A percentile compares a stretch with the other conserved stretches of the same genome.
Evolutionary conservation across 306 rosid genomes (phyloP).

Genomic region (Dryas alaskensis): DNA sequence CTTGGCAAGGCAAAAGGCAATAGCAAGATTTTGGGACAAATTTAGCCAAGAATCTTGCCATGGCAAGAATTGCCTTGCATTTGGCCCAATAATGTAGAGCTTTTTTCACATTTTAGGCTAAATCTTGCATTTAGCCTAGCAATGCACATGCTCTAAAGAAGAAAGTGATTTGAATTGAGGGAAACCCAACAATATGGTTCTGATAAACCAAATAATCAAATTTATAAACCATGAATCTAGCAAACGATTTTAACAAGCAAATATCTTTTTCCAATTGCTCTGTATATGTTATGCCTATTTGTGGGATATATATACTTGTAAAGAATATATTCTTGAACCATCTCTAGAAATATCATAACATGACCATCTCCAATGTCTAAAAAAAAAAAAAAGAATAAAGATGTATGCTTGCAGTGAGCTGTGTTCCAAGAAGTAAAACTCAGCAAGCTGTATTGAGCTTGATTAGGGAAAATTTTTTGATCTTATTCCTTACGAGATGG

Average conservation of each 20-base stretch:
- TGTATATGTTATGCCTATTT: neutral
- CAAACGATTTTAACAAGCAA: too few species aligned
- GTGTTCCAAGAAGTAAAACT: neutral
- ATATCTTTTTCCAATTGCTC: neutral
- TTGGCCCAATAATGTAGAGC: too few species aligned
- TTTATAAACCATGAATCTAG: neutral
- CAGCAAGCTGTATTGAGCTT: neutral
- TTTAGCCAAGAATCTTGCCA: too few species aligned
- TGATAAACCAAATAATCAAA: neutral
- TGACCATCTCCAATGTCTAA: neutral
- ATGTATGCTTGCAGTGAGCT: too few species aligned
- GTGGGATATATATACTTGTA: neutral
- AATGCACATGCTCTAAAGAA: neutral
- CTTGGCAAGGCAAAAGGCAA: too few species aligned
- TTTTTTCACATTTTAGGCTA: too few species aligned
- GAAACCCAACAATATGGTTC: neutral
- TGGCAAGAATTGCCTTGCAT: too few species aligned
- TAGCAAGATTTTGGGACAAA: too few species aligned
- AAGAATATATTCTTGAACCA: neutral
- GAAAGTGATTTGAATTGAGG: neutral
- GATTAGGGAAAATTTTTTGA: neutral
- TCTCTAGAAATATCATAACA: too few species aligned
- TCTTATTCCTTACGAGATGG: neutral
- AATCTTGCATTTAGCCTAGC: too few species aligned
- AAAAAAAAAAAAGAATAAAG: neutral